A percentile compares a stretch with the other conserved stretches of the same genome.
Evolutionary conservation across 352 stramenopile species (phyloP).

Genomic region (Phytophthora fragariae): DNA sequence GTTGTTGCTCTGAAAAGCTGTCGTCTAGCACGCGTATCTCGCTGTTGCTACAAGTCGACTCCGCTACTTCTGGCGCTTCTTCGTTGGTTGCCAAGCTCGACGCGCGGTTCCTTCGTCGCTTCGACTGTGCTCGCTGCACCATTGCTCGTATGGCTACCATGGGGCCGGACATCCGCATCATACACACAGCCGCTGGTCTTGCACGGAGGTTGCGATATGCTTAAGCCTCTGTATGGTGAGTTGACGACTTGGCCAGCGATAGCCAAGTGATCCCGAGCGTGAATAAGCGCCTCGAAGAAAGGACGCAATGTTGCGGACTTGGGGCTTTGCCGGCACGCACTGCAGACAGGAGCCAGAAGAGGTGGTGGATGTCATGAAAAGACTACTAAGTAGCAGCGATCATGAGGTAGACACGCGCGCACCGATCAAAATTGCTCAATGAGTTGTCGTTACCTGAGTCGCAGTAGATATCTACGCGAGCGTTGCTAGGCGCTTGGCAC

Average conservation of each 20-base stretch:
- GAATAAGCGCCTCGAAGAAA: background rate
- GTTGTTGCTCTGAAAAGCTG: conserved; percentile 14
- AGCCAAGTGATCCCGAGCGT: background rate
- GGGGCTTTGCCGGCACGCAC: conserved; percentile 10
- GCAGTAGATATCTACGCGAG: background rate
- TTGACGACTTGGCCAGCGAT: background rate
- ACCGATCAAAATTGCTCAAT: conserved; percentile 5
- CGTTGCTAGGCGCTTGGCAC: conserved; percentile 42
- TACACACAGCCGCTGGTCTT: too few species aligned
- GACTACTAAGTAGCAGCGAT: background rate
- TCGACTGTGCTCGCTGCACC: too few species aligned
- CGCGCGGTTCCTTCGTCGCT: too few species aligned
- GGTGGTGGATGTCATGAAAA: conserved; percentile 17
- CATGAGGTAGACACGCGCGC: conserved; percentile 20
- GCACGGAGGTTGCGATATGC: too few species aligned
- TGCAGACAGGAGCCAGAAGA: conserved; percentile 11
- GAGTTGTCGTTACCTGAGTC: background rate
- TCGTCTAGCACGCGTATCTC: conserved; percentile 13
- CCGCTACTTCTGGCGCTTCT: background rate
- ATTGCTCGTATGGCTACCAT: conserved; percentile 1
- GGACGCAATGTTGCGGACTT: background rate
- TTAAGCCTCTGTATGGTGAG: background rate
- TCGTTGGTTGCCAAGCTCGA: too few species aligned
- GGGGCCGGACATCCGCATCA: conserved; percentile 11
- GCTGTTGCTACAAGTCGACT: background rate